Evolutionary conservation across 768 basidiomycete species (phyloP).

Genomic region (Russula compacta): DNA sequence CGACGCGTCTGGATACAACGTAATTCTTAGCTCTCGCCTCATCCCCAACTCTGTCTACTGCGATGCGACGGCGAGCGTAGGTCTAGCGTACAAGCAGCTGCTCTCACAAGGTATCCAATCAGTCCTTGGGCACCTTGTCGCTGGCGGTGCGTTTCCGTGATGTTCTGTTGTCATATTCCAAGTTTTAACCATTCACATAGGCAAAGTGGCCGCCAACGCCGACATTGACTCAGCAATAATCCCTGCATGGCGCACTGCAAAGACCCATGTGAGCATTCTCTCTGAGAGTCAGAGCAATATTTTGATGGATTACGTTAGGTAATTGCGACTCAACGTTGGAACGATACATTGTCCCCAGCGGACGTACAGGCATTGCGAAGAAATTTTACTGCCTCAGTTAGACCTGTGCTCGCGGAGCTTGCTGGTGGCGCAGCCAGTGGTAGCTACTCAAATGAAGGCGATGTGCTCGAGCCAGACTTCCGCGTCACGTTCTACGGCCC

Average conservation of each 20-base stretch:
- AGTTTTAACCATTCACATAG: conserved; percentile 13
- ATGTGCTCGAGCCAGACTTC: conserved; percentile 27
- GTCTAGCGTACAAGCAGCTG: conserved; percentile 5
- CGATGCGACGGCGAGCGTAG: neutral
- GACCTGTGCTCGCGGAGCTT: conserved; percentile 25
- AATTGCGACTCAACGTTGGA: neutral
- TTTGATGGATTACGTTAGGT: neutral
- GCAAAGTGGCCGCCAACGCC: conserved; percentile 30
- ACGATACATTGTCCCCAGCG: neutral
- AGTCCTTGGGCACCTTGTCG: conserved; percentile 5
- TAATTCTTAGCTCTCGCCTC: conserved; percentile 16
- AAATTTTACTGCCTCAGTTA: conserved; percentile 21
- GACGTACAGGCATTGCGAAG: conserved; percentile 21
- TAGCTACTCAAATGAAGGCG: conserved; percentile 31
- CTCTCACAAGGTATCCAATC: conserved; percentile 1
- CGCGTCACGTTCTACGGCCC: conserved; percentile 30
- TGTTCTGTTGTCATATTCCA: no score
- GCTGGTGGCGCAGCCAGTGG: conserved; percentile 25
- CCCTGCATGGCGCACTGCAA: conserved; percentile 32
- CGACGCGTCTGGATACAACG: conserved; percentile 8
- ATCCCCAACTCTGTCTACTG: conserved; percentile 4
- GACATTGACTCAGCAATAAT: conserved; percentile 27
- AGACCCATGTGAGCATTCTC: conserved; percentile 27
- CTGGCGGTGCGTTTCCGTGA: neutral
- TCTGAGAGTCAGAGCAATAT: neutral